Base-by-base conservation (phyloP, 2,329 filamentous ascomycete species). In the Aspergillus pseudoterreus region DNA sequence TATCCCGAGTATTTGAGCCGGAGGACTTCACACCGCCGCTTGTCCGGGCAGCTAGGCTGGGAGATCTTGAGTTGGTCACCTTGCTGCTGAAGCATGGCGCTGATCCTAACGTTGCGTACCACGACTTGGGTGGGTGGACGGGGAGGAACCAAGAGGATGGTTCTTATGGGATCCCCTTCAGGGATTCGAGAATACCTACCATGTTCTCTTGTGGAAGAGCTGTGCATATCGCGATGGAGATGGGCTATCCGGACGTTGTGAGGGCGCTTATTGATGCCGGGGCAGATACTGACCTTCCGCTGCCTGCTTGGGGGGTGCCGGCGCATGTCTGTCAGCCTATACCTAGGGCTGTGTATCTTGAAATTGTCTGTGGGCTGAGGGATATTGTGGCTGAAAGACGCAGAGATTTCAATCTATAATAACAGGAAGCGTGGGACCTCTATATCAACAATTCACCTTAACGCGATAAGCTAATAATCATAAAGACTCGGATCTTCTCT, bases 221-320 rank as follows among this genome's bases (percentile, higher is more conserved):
- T 30, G 50, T 57, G 45, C 55, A 57, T 47, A 47, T 49, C 24
- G 55, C 55, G 6, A 57, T 57, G 53, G 55, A 57, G 55, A 51
- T 32, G 43, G 48, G 43, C 4, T 39, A 49, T 49, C 33, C 19
- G 14, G 47, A 35, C 17, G 32, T 49, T 21, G 38, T 49, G 22
- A 17, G 24, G 6, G 14, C 22, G 39, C 17, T 43, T 19, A 1
- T 22, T 11, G 39, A 43, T 22, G 39, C 39, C 5, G 39, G 39
- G 8, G 39, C 47, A 44, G 38, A 49, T 44, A 49, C 44, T n/a
- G 24, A 36, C 15, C 47, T 44, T 43, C 9, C 38, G 35, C 47
- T 44, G 22, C 39, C 47, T 17, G 47, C 33, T 33, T 49, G 47
- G 47, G 22, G 22, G 14, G 19, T 49, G 12, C 47, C 30, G 17